Evolutionary conservation across 2,329 filamentous ascomycete genomes (phyloP).

Genomic region (Diaporthe amygdali): DNA sequence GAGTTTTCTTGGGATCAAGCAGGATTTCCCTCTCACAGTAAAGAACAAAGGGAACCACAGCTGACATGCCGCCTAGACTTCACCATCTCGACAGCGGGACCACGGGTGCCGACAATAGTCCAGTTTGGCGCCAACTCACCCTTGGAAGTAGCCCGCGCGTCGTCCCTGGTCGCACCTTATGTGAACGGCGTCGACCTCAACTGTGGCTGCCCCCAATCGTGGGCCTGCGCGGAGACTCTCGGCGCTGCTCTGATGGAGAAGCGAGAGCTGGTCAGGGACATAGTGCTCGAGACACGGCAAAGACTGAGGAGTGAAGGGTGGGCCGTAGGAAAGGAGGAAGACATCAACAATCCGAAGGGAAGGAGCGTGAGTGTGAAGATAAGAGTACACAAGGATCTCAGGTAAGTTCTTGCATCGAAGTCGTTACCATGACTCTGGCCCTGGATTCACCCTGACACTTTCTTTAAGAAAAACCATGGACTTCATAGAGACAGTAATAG

Average conservation of each 20-base stretch:
- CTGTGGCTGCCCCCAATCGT: conserved; percentile 75
- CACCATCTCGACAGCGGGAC: conserved; percentile 58
- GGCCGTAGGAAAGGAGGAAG: conserved; percentile 49
- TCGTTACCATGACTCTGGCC: neutral
- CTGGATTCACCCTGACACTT: neutral
- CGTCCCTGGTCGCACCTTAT: conserved; percentile 65
- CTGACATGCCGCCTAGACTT: conserved; percentile 51
- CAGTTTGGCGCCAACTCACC: conserved; percentile 71
- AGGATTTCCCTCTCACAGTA: neutral
- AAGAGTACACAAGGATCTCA: conserved; percentile 68
- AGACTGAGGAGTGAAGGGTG: conserved; percentile 59
- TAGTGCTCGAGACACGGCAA: conserved; percentile 63
- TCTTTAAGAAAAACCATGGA: conserved; percentile 57
- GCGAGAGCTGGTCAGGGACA: conserved; percentile 68
- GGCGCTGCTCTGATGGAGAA: conserved; percentile 73
- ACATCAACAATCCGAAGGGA: conserved; percentile 49
- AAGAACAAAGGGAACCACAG: neutral
- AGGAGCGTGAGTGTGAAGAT: conserved; percentile 74
- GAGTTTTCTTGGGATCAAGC: conserved; percentile 23
- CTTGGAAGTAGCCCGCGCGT: conserved; percentile 66
- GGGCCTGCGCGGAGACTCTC: conserved; percentile 72
- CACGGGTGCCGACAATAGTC: conserved; percentile 65
- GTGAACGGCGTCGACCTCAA: conserved; percentile 72
- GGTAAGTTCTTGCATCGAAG: conserved; percentile 38
- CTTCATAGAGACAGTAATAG: conserved; percentile 67